Percentiles rank a stretch among this genome's conserved stretches.
phyloP scores from a whole-genome alignment of 495 filamentous ascomycete species.

The Lophiostoma macrostomum region DNA sequence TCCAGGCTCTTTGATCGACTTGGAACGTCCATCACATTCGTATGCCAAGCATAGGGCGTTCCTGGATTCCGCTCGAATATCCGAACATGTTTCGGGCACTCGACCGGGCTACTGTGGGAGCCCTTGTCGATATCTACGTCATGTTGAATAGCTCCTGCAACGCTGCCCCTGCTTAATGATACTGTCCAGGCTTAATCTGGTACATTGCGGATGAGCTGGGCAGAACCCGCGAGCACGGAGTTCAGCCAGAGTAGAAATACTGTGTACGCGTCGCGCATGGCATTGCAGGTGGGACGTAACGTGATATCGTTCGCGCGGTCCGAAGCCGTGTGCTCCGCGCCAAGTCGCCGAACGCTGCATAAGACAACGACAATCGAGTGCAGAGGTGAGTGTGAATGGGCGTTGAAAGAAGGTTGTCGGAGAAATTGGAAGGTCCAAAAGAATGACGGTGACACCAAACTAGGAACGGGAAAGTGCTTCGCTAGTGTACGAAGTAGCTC shows the following conservation, averaged over 20 bases:
- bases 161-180: too few relatives aligned
- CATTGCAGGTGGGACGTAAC: slow-evolving; percentile 10
- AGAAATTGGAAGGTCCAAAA: not conserved
- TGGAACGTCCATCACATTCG: not conserved
- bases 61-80: not conserved
- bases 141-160: too few relatives aligned
- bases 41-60: not conserved
- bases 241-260: slow-evolving; percentile 15
- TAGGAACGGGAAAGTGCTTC: not conserved
- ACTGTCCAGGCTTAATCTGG: slow-evolving; percentile 8
- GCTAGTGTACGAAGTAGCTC: too few relatives aligned
- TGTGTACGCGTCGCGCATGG: not conserved
- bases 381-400: slow-evolving; percentile 1
- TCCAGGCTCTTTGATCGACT: slow-evolving; percentile 6
- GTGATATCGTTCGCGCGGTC: not conserved
- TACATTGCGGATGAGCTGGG: slow-evolving; percentile 24
- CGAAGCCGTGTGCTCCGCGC: not conserved
- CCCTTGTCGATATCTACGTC: too few relatives aligned
- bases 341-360: not conserved
- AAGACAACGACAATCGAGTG: not conserved
- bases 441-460: not conserved
- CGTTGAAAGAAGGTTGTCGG: slow-evolving; percentile 28
- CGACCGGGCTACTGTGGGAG: too few relatives aligned
- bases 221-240: slow-evolving; percentile 1
- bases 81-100: not conserved